Evolutionary conservation across 805 yeast genomes (phyloP).

Genomic region (Geotrichum ghanense): DNA sequence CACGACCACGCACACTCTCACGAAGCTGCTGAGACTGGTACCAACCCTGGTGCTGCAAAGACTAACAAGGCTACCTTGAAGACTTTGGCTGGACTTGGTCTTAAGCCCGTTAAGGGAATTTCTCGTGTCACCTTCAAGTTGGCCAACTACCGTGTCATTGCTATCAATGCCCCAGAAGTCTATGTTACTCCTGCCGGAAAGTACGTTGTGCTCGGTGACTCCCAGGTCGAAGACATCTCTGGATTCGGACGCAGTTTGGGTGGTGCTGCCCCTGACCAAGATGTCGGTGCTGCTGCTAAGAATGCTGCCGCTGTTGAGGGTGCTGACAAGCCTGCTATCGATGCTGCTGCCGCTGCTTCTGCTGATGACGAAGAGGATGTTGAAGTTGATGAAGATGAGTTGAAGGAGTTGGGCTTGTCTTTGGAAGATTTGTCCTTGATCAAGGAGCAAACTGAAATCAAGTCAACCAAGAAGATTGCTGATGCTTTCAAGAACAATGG

Average conservation of each 20-base stretch:
- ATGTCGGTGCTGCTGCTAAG: conserved; percentile 31
- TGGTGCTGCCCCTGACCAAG: conserved; percentile 31
- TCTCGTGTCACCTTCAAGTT: conserved; percentile 92
- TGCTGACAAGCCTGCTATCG: conserved; percentile 21
- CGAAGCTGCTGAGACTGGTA: conserved; percentile 13
- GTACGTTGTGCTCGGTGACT: conserved; percentile 95
- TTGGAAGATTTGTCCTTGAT: conserved; percentile 76
- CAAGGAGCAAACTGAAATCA: conserved; percentile 78
- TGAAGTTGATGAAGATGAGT: conserved; percentile 58
- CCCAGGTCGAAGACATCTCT: conserved; percentile 89
- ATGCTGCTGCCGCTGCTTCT: conserved; percentile 15
- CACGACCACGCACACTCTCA: conserved; percentile 11
- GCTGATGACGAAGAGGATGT: conserved; percentile 37
- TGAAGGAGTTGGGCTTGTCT: conserved; percentile 77
- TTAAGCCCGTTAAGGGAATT: conserved; percentile 85
- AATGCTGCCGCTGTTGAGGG: conserved; percentile 27
- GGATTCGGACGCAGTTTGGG: conserved; percentile 54
- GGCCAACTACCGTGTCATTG: conserved; percentile 83
- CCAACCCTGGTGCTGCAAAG: conserved; percentile 57
- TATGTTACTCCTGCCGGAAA: conserved; percentile 89
- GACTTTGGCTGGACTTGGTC: conserved; percentile 38
- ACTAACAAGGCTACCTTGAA: conserved; percentile 85
- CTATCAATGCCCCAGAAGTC: conserved; percentile 90
- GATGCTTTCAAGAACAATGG: conserved; percentile 81
- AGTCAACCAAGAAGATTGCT: conserved; percentile 76